Conservation (phyloP, 129 eudicot species). For the Apium graveolens region DNA sequence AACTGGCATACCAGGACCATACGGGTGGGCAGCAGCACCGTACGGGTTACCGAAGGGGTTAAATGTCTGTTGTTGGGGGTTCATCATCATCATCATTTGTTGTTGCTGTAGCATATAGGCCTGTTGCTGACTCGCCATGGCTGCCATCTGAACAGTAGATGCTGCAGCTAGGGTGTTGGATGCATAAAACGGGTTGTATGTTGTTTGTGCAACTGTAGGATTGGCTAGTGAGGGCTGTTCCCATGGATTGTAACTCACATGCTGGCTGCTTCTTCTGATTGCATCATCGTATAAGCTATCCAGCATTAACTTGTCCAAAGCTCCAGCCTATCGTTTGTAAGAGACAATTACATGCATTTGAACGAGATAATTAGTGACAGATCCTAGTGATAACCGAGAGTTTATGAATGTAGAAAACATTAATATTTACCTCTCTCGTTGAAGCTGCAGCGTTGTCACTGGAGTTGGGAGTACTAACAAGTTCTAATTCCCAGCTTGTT, state of each 20-base stretch:
- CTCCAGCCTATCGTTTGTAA: conserved; percentile 49
- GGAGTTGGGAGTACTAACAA: conserved; percentile 75
- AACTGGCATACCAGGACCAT: conserved; percentile 76
- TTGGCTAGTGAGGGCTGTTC: conserved; percentile 38
- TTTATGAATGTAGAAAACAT: not conserved
- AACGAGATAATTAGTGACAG: not conserved
- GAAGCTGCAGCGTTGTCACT: conserved; percentile 46
- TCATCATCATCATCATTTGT: conserved; percentile 79
- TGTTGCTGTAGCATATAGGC: conserved; percentile 61
- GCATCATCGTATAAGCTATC: conserved; percentile 81
- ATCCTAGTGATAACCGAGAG: not conserved
- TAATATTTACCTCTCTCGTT: conserved; percentile 45
- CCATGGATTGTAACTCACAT: conserved; percentile 81
- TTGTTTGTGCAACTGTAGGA: conserved; percentile 43
- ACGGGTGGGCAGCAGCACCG: conserved; percentile 40
- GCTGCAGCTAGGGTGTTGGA: conserved; percentile 65
- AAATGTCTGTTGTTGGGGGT: conserved; percentile 34
- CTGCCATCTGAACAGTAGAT: conserved; percentile 67
- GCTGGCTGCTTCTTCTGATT: conserved; percentile 49
- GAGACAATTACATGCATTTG: not conserved
- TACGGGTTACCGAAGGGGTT: conserved; percentile 58
- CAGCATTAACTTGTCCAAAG: conserved; percentile 59
- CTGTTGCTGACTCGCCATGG: conserved; percentile 66
- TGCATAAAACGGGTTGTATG: conserved; percentile 73
- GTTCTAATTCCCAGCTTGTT: conserved; percentile 85